phyloP scores from a whole-genome alignment of 495 filamentous ascomycete species.

The Tuber magnatum region DNA sequence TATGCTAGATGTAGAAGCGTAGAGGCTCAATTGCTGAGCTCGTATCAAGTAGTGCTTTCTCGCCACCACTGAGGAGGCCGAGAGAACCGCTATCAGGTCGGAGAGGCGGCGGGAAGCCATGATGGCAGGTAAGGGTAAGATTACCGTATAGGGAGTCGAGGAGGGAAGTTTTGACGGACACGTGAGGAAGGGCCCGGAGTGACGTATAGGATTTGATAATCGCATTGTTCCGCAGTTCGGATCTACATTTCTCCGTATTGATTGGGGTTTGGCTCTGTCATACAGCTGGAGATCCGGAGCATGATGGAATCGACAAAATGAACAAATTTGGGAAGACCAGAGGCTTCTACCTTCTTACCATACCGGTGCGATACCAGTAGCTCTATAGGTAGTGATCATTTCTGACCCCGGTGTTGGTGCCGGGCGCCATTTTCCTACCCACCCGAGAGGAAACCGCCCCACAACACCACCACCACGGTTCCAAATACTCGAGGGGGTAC shows the following conservation, averaged over 20 bases:
- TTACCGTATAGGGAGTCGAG: background rate
- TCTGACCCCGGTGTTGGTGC: background rate
- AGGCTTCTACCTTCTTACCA: background rate
- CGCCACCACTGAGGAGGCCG: slow-evolving; percentile 68
- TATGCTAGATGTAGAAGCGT: slow-evolving; percentile 67
- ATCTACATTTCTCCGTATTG: background rate
- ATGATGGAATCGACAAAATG: background rate
- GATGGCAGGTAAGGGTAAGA: background rate
- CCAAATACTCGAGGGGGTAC: background rate
- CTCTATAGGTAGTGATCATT: background rate
- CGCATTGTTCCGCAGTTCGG: background rate
- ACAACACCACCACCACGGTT: background rate
- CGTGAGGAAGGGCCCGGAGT: background rate
- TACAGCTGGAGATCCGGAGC: background rate
- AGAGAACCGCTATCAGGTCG: slow-evolving; percentile 70
- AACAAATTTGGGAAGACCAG: background rate
- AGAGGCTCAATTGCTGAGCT: slow-evolving; percentile 68
- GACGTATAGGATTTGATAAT: background rate
- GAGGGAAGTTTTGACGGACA: background rate
- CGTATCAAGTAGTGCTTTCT: slow-evolving; percentile 73
- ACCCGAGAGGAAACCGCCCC: background rate
- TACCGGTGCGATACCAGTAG: background rate
- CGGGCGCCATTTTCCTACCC: background rate
- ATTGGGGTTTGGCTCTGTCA: background rate
- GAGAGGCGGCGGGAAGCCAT: slow-evolving; percentile 69